phyloP scores from a whole-genome alignment of 2,329 filamentous ascomycete genomes.

The Nigrograna mackinnonii region DNA sequence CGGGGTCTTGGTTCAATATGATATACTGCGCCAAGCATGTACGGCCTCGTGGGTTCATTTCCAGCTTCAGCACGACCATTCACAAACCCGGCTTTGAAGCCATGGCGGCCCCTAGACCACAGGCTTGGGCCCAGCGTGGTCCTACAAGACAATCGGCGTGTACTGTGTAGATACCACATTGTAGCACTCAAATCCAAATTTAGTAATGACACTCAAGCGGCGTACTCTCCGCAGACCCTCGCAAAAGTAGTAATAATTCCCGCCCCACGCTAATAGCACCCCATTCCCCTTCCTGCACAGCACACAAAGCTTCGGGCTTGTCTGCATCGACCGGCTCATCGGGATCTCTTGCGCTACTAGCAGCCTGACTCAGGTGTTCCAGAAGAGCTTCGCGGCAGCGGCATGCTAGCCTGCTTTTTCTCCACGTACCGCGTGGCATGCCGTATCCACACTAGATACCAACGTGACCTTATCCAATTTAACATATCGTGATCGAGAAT shows the following conservation, averaged over 20 bases:
- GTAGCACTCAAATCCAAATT: slow-evolving; percentile 8
- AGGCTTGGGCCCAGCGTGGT: not conserved
- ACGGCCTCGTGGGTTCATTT: slow-evolving; percentile 4
- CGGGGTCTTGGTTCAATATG: slow-evolving; percentile 1
- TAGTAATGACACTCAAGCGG: not conserved
- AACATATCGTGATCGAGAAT: no score
- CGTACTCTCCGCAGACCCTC: not conserved
- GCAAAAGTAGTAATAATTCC: not conserved
- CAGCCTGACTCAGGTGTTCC: no score
- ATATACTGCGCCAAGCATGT: slow-evolving; percentile 10
- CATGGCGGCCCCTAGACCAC: slow-evolving; percentile 1
- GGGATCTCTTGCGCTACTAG: no score
- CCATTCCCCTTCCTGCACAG: no score
- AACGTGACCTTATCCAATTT: no score
- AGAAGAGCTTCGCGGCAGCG: no score
- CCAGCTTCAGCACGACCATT: not conserved
- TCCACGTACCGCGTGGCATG: no score
- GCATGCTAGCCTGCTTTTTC: no score
- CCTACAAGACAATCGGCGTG: slow-evolving; percentile 2
- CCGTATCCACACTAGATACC: no score
- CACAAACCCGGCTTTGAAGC: not conserved
- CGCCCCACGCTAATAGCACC: no score
- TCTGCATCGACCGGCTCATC: not conserved
- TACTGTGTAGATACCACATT: slow-evolving; percentile 10
- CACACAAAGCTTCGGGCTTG: no score